phyloP scores from a whole-genome alignment of 345 rosid genomes.

The Eucalyptus erythrocorys region DNA sequence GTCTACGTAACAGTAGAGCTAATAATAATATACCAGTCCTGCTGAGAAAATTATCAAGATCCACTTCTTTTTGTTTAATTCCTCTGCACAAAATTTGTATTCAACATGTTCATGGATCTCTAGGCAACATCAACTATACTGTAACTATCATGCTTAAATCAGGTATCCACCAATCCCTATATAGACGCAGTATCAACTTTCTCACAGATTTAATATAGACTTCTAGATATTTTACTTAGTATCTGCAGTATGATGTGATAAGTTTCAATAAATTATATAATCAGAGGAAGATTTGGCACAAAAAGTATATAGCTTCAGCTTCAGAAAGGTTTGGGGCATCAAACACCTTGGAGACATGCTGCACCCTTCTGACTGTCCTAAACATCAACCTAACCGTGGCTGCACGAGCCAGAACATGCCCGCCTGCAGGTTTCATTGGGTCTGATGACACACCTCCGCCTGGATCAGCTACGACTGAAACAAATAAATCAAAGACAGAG shows the following conservation, averaged over 20 bases:
- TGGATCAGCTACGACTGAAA: neutral
- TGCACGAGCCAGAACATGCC: neutral
- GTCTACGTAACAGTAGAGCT: fast-evolving
- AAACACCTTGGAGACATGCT: neutral
- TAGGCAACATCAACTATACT: neutral
- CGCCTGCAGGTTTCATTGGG: neutral
- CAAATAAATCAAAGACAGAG: neutral
- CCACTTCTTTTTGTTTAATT: neutral
- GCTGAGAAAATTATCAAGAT: slow-evolving; percentile 6
- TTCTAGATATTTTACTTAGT: neutral
- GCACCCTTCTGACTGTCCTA: neutral
- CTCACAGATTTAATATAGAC: neutral
- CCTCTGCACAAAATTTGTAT: neutral
- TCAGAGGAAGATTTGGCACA: neutral
- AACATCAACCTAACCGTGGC: neutral
- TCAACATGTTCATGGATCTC: neutral
- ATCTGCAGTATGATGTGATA: neutral
- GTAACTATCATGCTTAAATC: neutral
- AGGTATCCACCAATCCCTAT: neutral
- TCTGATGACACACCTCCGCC: neutral
- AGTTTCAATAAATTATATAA: neutral
- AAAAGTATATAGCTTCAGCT: slow-evolving; percentile 27
- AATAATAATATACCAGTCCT: no score
- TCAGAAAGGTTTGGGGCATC: fast-evolving
- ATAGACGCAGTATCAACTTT: neutral